Evolutionary conservation across 805 yeast species (phyloP).

Genomic region (Isabelozyma gotoi): DNA sequence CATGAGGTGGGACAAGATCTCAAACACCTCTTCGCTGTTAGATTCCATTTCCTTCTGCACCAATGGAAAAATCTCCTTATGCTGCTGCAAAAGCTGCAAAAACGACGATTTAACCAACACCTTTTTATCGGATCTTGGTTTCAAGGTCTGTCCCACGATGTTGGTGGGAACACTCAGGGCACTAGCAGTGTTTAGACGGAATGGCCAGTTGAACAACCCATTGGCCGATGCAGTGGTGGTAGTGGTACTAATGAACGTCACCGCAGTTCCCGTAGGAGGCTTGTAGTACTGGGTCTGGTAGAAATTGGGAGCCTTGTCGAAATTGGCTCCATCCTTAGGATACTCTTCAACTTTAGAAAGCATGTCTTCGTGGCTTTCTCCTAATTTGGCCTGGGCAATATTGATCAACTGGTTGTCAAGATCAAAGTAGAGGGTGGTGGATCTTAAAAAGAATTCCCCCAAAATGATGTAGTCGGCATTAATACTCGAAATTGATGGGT

Average conservation of each 20-base stretch:
- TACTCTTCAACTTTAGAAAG: background rate
- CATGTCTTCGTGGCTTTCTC: background rate
- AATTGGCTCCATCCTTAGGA: background rate
- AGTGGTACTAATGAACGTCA: background rate
- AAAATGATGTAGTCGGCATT: constrained; percentile 1
- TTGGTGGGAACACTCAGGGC: no score
- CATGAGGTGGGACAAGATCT: background rate
- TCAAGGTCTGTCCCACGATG: background rate
- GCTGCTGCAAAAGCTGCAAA: background rate
- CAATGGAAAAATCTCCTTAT: background rate
- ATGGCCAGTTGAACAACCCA: background rate
- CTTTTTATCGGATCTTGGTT: background rate
- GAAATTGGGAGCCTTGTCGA: constrained; percentile 1
- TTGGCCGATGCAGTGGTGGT: background rate
- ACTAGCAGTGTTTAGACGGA: background rate
- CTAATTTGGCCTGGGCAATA: constrained; percentile 3
- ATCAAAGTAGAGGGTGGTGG: background rate
- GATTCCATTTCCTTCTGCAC: background rate
- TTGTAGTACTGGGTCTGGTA: background rate
- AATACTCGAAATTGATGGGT: constrained; percentile 1
- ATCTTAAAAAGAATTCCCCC: constrained; percentile 2
- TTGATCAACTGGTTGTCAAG: constrained; percentile 1
- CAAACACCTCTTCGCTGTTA: background rate
- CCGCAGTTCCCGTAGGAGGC: background rate
- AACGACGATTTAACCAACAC: background rate